phyloP scores from a whole-genome alignment of 1,284 basidiomycete species.

The Tremellales sp. region DNA sequence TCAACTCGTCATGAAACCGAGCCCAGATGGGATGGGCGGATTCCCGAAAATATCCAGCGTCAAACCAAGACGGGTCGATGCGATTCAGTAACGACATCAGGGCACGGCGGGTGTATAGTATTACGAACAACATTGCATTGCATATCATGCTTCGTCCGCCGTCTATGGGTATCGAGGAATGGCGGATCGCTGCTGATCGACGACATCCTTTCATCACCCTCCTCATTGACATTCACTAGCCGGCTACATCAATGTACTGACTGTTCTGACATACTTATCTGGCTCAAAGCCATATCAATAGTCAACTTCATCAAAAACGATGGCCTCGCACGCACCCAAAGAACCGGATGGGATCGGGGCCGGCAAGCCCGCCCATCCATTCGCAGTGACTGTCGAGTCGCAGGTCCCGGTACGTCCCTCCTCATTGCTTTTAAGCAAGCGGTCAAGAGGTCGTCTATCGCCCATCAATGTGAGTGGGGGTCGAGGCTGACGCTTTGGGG shows the following conservation, averaged over 20 bases:
- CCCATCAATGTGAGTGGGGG: background rate
- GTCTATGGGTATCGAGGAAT: no score
- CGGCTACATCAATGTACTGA: no score
- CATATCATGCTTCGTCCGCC: no score
- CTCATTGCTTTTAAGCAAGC: background rate
- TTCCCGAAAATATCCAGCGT: conserved; percentile 34
- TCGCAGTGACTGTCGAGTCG: conserved; percentile 38
- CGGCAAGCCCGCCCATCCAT: conserved; percentile 36
- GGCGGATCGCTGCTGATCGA: no score
- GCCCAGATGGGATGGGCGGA: conserved; percentile 36
- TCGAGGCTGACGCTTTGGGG: background rate
- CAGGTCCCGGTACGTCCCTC: conserved; percentile 28
- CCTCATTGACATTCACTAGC: no score
- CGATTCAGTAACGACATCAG: conserved; percentile 4
- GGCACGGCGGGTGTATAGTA: no score
- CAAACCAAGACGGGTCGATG: conserved; percentile 16
- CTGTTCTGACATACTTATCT: no score
- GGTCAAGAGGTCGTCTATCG: background rate
- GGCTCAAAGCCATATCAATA: no score
- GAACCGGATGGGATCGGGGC: conserved; percentile 22
- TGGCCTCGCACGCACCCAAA: background rate
- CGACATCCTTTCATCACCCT: no score
- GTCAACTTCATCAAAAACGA: no score
- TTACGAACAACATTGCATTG: no score
- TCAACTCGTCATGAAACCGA: conserved; percentile 34